Base-by-base conservation (phyloP, 2,329 filamentous ascomycete species). In the Rutstroemia sydowiana region DNA sequence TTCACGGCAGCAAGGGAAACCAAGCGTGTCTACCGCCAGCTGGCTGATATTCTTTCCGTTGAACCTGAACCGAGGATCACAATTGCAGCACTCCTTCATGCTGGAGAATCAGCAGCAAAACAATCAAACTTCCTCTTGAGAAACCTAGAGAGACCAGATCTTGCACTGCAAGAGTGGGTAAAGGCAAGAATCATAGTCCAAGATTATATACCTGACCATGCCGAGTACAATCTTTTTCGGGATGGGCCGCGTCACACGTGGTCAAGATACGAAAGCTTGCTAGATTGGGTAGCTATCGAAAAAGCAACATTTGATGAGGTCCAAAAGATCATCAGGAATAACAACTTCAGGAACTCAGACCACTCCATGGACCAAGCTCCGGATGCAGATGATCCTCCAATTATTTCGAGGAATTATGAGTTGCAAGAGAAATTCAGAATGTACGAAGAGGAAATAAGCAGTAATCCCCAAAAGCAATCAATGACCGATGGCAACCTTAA, bases 151-250 rank as follows among this genome's bases (percentile, higher is more conserved):
- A 23, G 43, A 16, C 49, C 28, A 34, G 49, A 51, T 32, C 5
- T 51, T 11, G 49, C 49, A 32, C 11, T 47, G 23, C 16, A 47
- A 16, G 23, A 46, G 31, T 51, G 43, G 42, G 43, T n/a, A 1
- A 51, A 45, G 16, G 34, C 30, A 13, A 18, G 5, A 3, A 18
- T 26, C n/a, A 28, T 40, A 18, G 9, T 28, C 1, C 18, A 32
- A 6, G 10, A 16, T 9, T 14, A n/a, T 23, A 47, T 47, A n/a
- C 49, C 43, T 3, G 5, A 18, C 5, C 18, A 26, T 32, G n/a
- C 20, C 18, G 49, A 28, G 5, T 40, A 40, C 20, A 16, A 10
- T 3, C 32, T n/a, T 14, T 5, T 37, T 7, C 20, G 1, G 20
- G 16, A 4, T 8, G 2, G 16, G 31, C 5, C 37, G 6, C 7